phyloP scores from a whole-genome alignment of 139 green algal species.

The Pseudopediastrum boryanum region DNA sequence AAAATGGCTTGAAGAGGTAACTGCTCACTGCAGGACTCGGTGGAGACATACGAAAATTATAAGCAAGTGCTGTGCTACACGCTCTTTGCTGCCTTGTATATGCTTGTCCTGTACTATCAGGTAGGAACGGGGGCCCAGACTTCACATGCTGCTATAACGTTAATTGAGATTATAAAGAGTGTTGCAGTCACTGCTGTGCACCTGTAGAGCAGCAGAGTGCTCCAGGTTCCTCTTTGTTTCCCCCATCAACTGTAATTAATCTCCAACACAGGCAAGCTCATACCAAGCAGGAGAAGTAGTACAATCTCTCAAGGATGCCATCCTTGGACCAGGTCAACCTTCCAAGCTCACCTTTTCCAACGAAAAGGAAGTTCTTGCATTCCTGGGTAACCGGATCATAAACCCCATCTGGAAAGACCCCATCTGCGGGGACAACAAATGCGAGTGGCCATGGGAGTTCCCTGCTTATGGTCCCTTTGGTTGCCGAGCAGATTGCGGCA shows the following conservation, averaged over 20 bases:
- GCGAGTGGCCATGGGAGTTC: conserved; percentile 77
- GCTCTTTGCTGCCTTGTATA: conserved; percentile 73
- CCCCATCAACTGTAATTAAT: not conserved
- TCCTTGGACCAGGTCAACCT: not conserved
- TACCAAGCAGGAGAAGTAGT: not conserved
- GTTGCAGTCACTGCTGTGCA: not conserved
- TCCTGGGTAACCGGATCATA: conserved; percentile 64
- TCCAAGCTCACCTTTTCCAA: conserved; percentile 1
- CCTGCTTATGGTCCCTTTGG: conserved; percentile 74
- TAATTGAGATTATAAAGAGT: not conserved
- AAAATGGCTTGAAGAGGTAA: not conserved
- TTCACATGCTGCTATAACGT: not conserved
- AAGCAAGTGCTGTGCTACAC: conserved; percentile 68
- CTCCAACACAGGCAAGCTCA: not conserved
- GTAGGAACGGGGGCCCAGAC: conserved; percentile 11
- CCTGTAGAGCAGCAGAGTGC: not conserved
- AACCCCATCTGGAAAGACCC: conserved; percentile 75
- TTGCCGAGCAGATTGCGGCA: conserved; percentile 67
- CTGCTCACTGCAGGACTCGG: conserved; percentile 50
- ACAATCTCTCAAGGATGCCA: not conserved
- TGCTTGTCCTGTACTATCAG: conserved; percentile 75
- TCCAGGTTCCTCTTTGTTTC: too few relatives aligned
- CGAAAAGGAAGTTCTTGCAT: conserved; percentile 68
- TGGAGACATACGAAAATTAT: conserved; percentile 70
- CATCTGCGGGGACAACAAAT: conserved; percentile 70